Base-by-base conservation (phyloP, 139 green algal species). In the Nannochloris sp. region DNA sequence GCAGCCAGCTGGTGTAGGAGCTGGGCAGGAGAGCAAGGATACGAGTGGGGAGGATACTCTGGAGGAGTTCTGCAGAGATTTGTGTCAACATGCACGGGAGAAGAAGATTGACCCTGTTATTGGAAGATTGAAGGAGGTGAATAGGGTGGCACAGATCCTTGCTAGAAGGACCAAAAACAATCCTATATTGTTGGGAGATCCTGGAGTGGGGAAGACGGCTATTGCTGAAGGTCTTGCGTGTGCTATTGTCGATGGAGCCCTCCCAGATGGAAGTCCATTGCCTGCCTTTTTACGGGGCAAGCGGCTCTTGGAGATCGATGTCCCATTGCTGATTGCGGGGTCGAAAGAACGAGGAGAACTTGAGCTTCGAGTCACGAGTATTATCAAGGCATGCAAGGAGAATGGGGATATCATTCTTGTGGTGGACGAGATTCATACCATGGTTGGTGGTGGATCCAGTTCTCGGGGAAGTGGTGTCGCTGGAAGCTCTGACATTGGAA, bases 301-400 rank as follows among this genome's bases (percentile, higher is more conserved):
- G 81, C 78, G 89, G n/a, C 65, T 98, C 31, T 69, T 98, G 77
- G 77, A 87, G 70, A 82, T 98, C 60, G 93, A 98, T 62, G 80
- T 97, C 61, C 84, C 81, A 3, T 75, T 92, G 49, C 78, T 98
- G 30, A 90, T 98, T 17, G 88, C 93, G 36, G 87, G 85, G 55
- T 83, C 86, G 56, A 93, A 93, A 78, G 93, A 99, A 84, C 82
- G 93, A 4, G 93, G 93, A 26, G 93, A 99, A 85, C 77, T 99
- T 61, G 93, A 99, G 82, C 81, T 72, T 30, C 87, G 93, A 14
- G 85, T 97, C 26, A 96, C 88, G 50, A 82, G 80, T 50, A 74
- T 99, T 14, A 71, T 99, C 23, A 64, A 69, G 28, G 93, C 97
- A 77, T 63, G 76, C 30, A 69, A 71, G n/a, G 71, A 79, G 5